Conservation (phyloP, 1,284 basidiomycete genomes). For the Rhodotorula glutinis region DNA sequence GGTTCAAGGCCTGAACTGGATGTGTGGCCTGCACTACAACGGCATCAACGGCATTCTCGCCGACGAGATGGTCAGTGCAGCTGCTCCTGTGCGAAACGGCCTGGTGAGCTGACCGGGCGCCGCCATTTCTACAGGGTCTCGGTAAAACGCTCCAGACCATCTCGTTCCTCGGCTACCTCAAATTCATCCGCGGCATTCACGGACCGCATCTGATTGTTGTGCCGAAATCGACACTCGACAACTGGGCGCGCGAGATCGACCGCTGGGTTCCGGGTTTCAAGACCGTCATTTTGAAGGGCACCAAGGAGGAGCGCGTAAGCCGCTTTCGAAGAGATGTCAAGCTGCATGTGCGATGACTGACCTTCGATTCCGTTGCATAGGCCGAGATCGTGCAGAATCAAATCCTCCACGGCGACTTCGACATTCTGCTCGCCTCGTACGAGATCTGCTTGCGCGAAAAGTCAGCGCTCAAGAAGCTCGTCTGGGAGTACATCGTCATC, state of each 20-base stretch:
- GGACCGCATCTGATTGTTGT: conserved; percentile 95
- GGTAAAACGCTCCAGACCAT: conserved; percentile 98
- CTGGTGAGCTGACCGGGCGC: too few species aligned
- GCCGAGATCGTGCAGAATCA: conserved; percentile 71
- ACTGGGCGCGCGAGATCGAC: conserved; percentile 91
- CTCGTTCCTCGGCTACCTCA: conserved; percentile 92
- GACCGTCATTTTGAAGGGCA: conserved; percentile 75
- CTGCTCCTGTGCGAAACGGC: too few species aligned
- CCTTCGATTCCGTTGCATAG: conserved; percentile 37
- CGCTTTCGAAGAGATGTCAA: too few species aligned
- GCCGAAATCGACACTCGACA: conserved; percentile 95
- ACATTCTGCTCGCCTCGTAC: conserved; percentile 94
- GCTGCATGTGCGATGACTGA: too few species aligned
- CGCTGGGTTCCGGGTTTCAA: conserved; percentile 90
- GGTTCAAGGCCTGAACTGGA: conserved; percentile 94
- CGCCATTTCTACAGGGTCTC: conserved; percentile 73
- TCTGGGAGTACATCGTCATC: conserved; percentile 97
- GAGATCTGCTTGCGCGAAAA: conserved; percentile 97
- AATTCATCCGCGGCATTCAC: conserved; percentile 69
- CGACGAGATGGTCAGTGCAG: conserved; percentile 75
- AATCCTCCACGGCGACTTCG: conserved; percentile 84
- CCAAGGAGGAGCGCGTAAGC: conserved; percentile 77
- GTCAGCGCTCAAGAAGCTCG: conserved; percentile 84
- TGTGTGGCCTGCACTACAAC: conserved; percentile 88
- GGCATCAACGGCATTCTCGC: conserved; percentile 90